phyloP scores from a whole-genome alignment of 176 grass and related monocot genomes.

The Zizania latifolia region DNA sequence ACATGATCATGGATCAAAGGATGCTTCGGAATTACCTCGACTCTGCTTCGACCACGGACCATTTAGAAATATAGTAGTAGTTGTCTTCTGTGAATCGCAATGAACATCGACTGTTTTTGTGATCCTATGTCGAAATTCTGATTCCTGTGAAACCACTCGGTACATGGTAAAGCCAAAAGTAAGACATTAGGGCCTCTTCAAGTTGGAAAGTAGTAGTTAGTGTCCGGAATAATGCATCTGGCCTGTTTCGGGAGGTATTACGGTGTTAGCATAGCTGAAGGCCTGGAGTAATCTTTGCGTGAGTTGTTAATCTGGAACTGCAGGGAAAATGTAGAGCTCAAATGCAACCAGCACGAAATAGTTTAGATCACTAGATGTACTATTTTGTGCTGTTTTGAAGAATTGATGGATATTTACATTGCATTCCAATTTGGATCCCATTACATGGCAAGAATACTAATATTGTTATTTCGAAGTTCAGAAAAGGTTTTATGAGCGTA shows the following conservation, averaged over 20 bases:
- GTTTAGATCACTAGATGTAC: too few species aligned
- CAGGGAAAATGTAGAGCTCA: too few species aligned
- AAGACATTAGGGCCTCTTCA: not conserved
- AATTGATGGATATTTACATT: not conserved
- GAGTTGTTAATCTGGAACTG: not conserved
- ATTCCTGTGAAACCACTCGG: not conserved
- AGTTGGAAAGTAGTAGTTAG: not conserved
- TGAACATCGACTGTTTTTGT: not conserved
- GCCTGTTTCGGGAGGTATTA: not conserved
- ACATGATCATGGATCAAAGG: constrained; percentile 30
- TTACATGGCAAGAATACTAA: too few species aligned
- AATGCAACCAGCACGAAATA: not conserved
- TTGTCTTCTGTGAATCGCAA: not conserved
- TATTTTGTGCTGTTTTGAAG: not conserved
- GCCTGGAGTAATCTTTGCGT: not conserved
- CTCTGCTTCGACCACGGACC: constrained; percentile 22
- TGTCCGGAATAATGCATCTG: not conserved
- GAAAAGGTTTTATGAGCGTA: not conserved
- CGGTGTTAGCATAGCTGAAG: constrained; percentile 15
- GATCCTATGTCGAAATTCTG: constrained; percentile 6
- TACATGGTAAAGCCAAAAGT: not conserved
- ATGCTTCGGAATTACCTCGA: constrained; percentile 21
- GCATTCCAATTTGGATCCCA: not conserved
- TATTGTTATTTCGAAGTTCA: not conserved
- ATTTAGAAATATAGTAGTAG: constrained; percentile 22